phyloP scores from a whole-genome alignment of 176 grass and related monocot genomes.

The Pontederia crassipes region DNA sequence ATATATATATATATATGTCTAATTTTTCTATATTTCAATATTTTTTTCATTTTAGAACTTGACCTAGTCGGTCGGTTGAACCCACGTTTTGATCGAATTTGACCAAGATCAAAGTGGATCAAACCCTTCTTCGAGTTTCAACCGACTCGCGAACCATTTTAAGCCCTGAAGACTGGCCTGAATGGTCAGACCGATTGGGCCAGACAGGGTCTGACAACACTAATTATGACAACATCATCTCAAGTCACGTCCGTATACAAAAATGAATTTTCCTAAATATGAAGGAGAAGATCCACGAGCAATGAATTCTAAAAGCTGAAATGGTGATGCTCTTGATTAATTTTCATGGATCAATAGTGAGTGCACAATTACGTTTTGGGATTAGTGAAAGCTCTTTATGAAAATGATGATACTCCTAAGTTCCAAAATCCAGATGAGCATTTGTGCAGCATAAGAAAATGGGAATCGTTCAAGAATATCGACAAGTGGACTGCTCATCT shows the following conservation, averaged over 20 bases:
- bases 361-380: neutral
- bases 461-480: neutral
- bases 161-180: too few species aligned
- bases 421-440: neutral
- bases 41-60: too few species aligned
- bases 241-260: neutral
- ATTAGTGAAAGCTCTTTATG: neutral
- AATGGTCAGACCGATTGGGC: too few species aligned
- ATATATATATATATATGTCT: too few species aligned
- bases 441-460: neutral
- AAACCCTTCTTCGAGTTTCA: too few species aligned
- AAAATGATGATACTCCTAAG: neutral
- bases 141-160: too few species aligned
- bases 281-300: neutral
- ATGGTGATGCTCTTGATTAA: neutral
- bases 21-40: too few species aligned
- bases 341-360: neutral
- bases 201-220: too few species aligned
- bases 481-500: neutral
- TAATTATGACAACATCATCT: too few species aligned
- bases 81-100: too few species aligned
- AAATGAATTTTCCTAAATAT: neutral
- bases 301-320: neutral
- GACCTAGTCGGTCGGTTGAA: too few species aligned
- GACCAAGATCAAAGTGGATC: too few species aligned